Evolutionary conservation across 1,284 basidiomycete species (phyloP).

Genomic region (Meripilus lineatus): DNA sequence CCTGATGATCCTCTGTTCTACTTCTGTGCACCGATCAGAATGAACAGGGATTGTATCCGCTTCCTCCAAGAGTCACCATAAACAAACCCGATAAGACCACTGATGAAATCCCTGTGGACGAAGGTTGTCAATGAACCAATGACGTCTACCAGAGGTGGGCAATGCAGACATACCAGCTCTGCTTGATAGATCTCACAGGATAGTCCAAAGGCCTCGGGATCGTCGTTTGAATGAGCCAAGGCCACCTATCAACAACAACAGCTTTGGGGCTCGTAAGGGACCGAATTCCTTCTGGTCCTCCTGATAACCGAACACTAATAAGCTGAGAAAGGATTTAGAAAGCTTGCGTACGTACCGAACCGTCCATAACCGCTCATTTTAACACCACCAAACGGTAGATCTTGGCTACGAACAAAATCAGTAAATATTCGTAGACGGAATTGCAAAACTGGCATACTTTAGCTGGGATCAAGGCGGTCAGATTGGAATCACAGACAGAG

Average conservation of each 20-base stretch:
- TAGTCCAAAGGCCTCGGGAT: constrained; percentile 90
- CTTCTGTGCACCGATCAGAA: constrained; percentile 29
- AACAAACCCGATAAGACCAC: constrained; percentile 66
- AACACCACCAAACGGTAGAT: constrained; percentile 89
- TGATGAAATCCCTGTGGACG: constrained; percentile 67
- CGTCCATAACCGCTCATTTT: constrained; percentile 89
- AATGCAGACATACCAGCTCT: constrained; percentile 69
- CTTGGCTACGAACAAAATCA: constrained; percentile 63
- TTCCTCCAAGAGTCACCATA: constrained; percentile 70
- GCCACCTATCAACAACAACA: constrained; percentile 82
- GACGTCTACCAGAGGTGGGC: constrained; percentile 17
- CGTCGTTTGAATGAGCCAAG: constrained; percentile 73
- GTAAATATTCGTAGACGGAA: background rate
- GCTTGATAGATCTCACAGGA: constrained; percentile 72
- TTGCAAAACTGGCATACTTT: constrained; percentile 2
- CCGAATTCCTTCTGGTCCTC: constrained; percentile 89
- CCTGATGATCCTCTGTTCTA: no score
- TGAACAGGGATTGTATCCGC: constrained; percentile 48
- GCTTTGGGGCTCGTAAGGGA: constrained; percentile 85
- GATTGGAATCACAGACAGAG: background rate
- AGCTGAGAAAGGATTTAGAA: background rate
- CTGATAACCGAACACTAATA: constrained; percentile 38
- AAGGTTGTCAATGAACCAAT: constrained; percentile 2
- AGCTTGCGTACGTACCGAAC: constrained; percentile 54
- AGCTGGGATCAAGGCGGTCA: no score